These are phyloP conservation scores for Saccharum spontaneum DNA, from an alignment of 176 grass and related monocot species.

Conservation along the genomic window DNA sequence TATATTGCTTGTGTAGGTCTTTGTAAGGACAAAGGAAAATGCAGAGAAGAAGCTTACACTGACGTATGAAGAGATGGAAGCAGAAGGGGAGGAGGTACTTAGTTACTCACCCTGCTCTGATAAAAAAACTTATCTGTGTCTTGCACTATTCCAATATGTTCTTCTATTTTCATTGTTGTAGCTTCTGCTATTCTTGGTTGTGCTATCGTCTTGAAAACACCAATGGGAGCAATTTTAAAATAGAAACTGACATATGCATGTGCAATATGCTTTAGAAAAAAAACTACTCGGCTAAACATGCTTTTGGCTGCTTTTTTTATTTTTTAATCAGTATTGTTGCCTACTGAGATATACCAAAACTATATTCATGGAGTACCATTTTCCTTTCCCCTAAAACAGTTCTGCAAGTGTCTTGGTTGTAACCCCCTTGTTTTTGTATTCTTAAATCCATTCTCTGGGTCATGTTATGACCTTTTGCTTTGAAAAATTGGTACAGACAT, in stretches of 20 bases:
- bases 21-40: constrained; percentile 92
- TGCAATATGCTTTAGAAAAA: not conserved
- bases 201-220: not conserved
- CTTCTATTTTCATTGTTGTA: not conserved
- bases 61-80: constrained; percentile 99
- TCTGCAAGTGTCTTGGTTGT: not conserved
- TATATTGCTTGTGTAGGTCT: constrained; percentile 43
- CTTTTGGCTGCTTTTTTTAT: not conserved
- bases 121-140: not conserved
- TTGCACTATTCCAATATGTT: not conserved
- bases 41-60: constrained; percentile 90
- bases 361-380: not conserved
- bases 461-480: not conserved
- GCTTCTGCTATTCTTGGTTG: not conserved
- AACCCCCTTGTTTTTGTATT: not conserved
- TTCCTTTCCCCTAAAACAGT: not conserved
- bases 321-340: not conserved
- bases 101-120: constrained; percentile 12
- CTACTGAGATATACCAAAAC: not conserved
- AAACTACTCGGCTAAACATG: too few species aligned
- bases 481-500: not conserved
- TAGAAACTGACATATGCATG: not conserved
- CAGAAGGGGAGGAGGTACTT: constrained; percentile 85
- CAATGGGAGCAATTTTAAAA: not conserved
- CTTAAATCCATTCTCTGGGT: too few species aligned